phyloP scores from a whole-genome alignment of 208 protist species.

The Leishmania turanica region DNA sequence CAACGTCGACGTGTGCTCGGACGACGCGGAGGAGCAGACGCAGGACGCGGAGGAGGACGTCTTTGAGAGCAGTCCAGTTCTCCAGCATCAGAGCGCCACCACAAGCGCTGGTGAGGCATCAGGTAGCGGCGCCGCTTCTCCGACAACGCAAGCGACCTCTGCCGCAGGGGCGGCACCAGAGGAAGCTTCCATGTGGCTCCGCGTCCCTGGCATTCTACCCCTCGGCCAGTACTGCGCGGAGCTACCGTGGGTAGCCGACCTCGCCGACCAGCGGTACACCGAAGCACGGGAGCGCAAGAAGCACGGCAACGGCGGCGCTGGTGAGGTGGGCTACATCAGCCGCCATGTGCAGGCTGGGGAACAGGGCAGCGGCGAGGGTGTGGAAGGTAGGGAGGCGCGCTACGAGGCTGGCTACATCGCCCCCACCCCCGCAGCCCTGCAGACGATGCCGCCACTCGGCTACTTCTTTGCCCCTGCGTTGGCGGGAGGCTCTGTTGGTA shows the following conservation, averaged over 20 bases:
- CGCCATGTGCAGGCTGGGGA: constrained; percentile 14
- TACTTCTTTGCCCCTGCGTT: constrained; percentile 13
- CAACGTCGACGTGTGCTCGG: constrained; percentile 15
- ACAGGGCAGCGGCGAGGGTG: constrained; percentile 1
- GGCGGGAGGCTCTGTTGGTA: background rate
- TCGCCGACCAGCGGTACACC: constrained; percentile 27
- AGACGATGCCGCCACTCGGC: constrained; percentile 9
- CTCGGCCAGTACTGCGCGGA: constrained; percentile 43
- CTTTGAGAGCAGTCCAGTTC: background rate
- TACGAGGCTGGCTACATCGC: constrained; percentile 5
- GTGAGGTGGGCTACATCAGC: constrained; percentile 24
- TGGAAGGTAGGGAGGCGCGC: background rate
- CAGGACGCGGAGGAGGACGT: constrained; percentile 11
- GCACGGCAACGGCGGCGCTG: constrained; percentile 11
- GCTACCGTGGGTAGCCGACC: constrained; percentile 31
- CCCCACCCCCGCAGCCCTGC: constrained; percentile 4
- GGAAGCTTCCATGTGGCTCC: constrained; percentile 15
- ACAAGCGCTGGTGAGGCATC: background rate
- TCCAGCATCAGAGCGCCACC: background rate
- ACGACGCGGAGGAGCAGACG: constrained; percentile 12
- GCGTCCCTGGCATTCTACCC: constrained; percentile 39
- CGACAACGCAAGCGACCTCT: background rate
- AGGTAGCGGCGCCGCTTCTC: background rate
- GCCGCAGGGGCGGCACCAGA: background rate
- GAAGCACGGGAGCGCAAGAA: constrained; percentile 27